These are phyloP conservation scores for Lactarius indigo DNA, from an alignment of 768 basidiomycete genomes.

Conservation along the genomic window DNA sequence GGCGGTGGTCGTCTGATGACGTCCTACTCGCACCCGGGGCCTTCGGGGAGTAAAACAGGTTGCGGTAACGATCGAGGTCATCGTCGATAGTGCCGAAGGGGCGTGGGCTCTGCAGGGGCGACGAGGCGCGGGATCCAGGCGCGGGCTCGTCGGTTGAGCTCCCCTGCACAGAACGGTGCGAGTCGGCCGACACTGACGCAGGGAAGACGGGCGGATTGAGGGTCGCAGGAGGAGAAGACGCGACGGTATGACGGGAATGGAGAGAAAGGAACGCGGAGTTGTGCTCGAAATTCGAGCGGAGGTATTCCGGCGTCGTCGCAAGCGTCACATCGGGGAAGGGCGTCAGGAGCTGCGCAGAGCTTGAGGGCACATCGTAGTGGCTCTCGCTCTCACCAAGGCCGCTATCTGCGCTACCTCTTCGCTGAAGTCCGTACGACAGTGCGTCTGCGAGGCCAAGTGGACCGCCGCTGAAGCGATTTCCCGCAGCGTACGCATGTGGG, in stretches of 20 bases:
- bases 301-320: not conserved
- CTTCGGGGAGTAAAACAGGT: constrained; percentile 63
- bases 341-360: constrained; percentile 2
- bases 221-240: constrained; percentile 31
- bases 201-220: constrained; percentile 31
- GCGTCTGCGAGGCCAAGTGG: constrained; percentile 60
- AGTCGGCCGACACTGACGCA: constrained; percentile 15
- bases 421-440: constrained; percentile 45
- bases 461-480: constrained; percentile 9
- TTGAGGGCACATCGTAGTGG: constrained; percentile 19
- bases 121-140: constrained; percentile 33
- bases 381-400: constrained; percentile 48
- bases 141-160: constrained; percentile 19
- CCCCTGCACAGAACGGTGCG: constrained; percentile 13
- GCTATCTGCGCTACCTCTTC: constrained; percentile 38
- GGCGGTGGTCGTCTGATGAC: constrained; percentile 22
- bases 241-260: constrained; percentile 27
- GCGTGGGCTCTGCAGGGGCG: constrained; percentile 45
- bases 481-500: constrained; percentile 21
- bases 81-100: constrained; percentile 57
- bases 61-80: constrained; percentile 70
- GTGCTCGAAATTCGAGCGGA: not conserved
- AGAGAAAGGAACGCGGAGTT: constrained; percentile 1
- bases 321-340: constrained; percentile 16
- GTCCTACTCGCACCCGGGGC: constrained; percentile 15